Evolutionary conservation across 129 eudicot species (phyloP).

Genomic region (Erigeron canadensis): DNA sequence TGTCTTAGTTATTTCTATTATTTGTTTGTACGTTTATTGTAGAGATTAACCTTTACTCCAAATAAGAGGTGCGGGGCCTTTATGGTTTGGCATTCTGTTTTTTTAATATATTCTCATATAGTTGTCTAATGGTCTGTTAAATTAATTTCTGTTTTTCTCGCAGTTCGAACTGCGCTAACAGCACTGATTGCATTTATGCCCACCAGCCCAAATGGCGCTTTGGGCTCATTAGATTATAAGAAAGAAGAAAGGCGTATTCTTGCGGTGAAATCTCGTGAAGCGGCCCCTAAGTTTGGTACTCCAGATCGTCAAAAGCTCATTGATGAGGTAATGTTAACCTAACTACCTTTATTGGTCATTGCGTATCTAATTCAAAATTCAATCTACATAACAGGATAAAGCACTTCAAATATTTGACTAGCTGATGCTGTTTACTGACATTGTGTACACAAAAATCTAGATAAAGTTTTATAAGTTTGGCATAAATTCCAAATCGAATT

Average conservation of each 20-base stretch:
- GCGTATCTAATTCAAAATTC: too few species aligned
- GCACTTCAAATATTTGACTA: too few species aligned
- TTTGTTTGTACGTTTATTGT: not conserved
- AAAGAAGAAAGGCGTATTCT: constrained; percentile 90
- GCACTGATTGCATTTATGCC: constrained; percentile 98
- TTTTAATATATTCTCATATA: not conserved
- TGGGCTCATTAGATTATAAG: constrained; percentile 85
- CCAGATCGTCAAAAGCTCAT: constrained; percentile 91
- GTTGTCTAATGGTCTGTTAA: not conserved
- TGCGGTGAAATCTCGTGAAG: constrained; percentile 79
- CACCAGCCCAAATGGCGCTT: constrained; percentile 91
- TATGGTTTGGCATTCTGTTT: constrained; percentile 3
- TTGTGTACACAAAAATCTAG: too few species aligned
- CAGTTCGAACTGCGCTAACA: constrained; percentile 95
- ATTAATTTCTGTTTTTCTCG: constrained; percentile 23
- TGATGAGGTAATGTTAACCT: constrained; percentile 63
- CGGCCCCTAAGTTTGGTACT: constrained; percentile 77
- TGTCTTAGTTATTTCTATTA: not conserved
- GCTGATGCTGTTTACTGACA: too few species aligned
- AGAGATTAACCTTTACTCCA: not conserved
- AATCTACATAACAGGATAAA: too few species aligned
- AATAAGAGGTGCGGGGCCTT: not conserved
- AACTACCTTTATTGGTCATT: not conserved
- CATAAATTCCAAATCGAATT: too few species aligned
- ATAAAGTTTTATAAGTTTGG: too few species aligned